Evolutionary conservation across 2,329 filamentous ascomycete species (phyloP), one percentile per base, ranked within the genome.

Genomic region (Byssothecium circinans): DNA sequence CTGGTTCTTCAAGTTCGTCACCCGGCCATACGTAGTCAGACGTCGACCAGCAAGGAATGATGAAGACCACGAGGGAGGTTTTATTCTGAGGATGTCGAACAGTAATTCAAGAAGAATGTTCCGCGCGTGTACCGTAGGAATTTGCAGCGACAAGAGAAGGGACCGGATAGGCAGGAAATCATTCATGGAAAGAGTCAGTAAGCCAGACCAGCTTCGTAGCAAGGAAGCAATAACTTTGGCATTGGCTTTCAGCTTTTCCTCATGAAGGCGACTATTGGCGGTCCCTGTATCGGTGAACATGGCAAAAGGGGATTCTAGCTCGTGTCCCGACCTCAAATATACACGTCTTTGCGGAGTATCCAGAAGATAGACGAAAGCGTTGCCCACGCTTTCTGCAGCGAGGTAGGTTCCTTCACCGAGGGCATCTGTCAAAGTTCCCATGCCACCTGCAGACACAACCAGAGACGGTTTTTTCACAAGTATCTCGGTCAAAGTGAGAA

Each of bases 1-100:
- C 18, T 80, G 75, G 25, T 85, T 79, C 57, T 89, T 90, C 42
- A 97, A 75, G 51, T 90, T 94, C 7, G 90, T 85, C 30, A 97
- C 91, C 60, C 95, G 83, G n/a, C 91, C 92, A 68, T 99, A 99
- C 0, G 94, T 99, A 0, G 95, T 99, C 38, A 99, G 77, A 50
- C 95, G 81, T 56, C 94, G 83, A 7, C 94, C 95, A 29, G 95
- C 94, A 38, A 99, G 81, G 68, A 96, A 99, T 0, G 92, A 95
- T 0, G 90, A 91, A 7, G 94, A 95, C 94, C 94, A 99, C 8
- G 91, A 86, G 35, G 94, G 85, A 49, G 91, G 87, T 60, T 97
- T 97, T 65, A 99, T 96, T 29, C 92, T 85, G 42, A 99, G 74
- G 17, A 86, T 80, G 60, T 86, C 84, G 59, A 95, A 96, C 15